Conservation (phyloP, 2,329 filamentous ascomycete genomes). For the Thielaviopsis punctulata region DNA sequence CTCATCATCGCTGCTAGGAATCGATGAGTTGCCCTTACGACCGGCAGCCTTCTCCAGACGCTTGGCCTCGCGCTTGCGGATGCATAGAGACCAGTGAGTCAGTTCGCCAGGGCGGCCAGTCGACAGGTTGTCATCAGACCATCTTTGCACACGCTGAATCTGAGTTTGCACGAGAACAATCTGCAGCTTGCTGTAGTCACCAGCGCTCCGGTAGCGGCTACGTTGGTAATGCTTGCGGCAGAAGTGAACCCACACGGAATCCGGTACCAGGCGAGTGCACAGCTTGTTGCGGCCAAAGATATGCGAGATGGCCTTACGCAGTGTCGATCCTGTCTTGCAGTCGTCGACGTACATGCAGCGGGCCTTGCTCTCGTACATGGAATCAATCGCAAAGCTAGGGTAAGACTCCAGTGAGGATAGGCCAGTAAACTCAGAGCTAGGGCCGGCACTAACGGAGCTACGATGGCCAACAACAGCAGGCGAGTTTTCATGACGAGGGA, state of each 20-base stretch:
- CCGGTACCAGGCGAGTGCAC: slow-evolving; percentile 53
- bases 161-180: slow-evolving; percentile 46
- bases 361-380: slow-evolving; percentile 11
- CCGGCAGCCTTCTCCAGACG: slow-evolving; percentile 23
- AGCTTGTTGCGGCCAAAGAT: slow-evolving; percentile 72
- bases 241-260: slow-evolving; percentile 54
- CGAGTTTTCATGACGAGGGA: background rate
- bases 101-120: slow-evolving; percentile 27
- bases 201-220: slow-evolving; percentile 47
- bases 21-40: slow-evolving; percentile 19
- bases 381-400: slow-evolving; percentile 10
- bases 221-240: slow-evolving; percentile 77
- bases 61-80: slow-evolving; percentile 47
- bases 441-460: background rate
- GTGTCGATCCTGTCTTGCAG: slow-evolving; percentile 42
- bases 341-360: slow-evolving; percentile 17
- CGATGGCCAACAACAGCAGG: background rate
- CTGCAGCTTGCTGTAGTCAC: slow-evolving; percentile 43
- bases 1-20: slow-evolving; percentile 14
- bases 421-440: slow-evolving; percentile 5
- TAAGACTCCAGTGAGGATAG: slow-evolving; percentile 10
- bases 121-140: slow-evolving; percentile 35
- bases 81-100: slow-evolving; percentile 41
- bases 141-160: slow-evolving; percentile 43
- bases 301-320: slow-evolving; percentile 63